These are phyloP conservation scores for Ceratobasidium theobromae DNA, from an alignment of 1,284 basidiomycete genomes.

Conservation along the genomic window DNA sequence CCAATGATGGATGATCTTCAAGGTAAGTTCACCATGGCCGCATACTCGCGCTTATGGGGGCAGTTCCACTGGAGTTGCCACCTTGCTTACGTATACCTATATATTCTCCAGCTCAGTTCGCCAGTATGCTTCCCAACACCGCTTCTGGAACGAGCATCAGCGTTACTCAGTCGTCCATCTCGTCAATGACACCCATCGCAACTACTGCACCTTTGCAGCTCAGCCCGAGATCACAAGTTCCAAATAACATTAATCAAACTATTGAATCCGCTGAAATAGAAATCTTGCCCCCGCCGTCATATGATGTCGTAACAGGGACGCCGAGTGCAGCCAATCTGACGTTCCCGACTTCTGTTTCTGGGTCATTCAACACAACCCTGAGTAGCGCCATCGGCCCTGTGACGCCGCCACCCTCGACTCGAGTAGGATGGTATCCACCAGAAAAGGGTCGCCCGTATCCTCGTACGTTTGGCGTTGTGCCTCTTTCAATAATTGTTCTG, in stretches of 20 bases:
- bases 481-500: background rate
- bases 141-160: conserved; percentile 12
- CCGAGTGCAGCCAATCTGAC: conserved; percentile 23
- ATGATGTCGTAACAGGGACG: conserved; percentile 7
- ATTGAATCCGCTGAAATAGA: conserved; percentile 19
- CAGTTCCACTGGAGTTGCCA: background rate
- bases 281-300: conserved; percentile 20
- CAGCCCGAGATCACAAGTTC: background rate
- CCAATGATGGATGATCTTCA: conserved; percentile 23
- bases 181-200: conserved; percentile 2
- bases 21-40: background rate
- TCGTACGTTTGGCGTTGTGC: background rate
- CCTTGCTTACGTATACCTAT: background rate
- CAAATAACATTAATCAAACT: conserved; percentile 16
- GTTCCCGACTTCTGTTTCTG: conserved; percentile 13
- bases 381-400: conserved; percentile 19
- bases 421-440: conserved; percentile 10
- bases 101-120: conserved; percentile 16
- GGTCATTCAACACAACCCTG: conserved; percentile 13
- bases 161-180: conserved; percentile 1
- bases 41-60: background rate
- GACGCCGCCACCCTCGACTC: conserved; percentile 14
- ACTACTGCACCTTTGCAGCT: conserved; percentile 13
- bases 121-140: conserved; percentile 24
- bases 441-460: conserved; percentile 5